phyloP scores from a whole-genome alignment of 257 asterid genomes.

The Buddleja alternifolia region DNA sequence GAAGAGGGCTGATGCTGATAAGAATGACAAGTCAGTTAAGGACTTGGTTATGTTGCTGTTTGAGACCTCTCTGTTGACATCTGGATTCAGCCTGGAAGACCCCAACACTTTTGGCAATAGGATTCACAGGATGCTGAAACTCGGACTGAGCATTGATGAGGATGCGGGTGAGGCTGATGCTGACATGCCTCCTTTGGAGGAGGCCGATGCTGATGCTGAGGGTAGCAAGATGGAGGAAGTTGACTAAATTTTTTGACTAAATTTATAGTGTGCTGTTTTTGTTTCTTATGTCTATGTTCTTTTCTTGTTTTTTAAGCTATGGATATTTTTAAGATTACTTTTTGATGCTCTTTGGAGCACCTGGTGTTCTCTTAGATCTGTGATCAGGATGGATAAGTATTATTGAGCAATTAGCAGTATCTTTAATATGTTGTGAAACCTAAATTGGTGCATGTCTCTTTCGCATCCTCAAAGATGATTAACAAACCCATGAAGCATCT shows the following conservation, averaged over 20 bases:
- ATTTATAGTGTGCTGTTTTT: too few relatives aligned
- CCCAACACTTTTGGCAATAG: conserved; percentile 65
- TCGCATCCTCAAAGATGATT: too few relatives aligned
- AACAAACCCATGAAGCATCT: too few relatives aligned
- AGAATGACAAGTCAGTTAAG: conserved; percentile 58
- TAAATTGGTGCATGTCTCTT: too few relatives aligned
- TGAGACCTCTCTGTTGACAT: conserved; percentile 62
- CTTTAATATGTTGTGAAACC: too few relatives aligned
- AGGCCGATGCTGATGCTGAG: conserved; percentile 55
- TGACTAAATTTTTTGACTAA: conserved; percentile 51
- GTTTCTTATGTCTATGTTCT: too few relatives aligned
- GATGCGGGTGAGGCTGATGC: conserved; percentile 52
- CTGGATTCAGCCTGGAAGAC: conserved; percentile 65
- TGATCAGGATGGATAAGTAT: too few relatives aligned
- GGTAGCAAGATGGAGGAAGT: conserved; percentile 80
- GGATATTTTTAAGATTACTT: too few relatives aligned
- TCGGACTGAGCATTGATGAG: conserved; percentile 63
- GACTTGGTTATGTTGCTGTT: conserved; percentile 61
- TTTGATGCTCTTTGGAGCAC: too few relatives aligned
- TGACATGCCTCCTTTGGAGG: conserved; percentile 61
- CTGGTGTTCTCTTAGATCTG: too few relatives aligned
- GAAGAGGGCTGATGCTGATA: conserved; percentile 66
- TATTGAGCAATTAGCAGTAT: too few relatives aligned
- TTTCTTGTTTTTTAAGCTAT: too few relatives aligned
- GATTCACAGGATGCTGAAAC: conserved; percentile 64